Conservation (phyloP, 176 grass and related monocot species). For the Secale cereale region DNA sequence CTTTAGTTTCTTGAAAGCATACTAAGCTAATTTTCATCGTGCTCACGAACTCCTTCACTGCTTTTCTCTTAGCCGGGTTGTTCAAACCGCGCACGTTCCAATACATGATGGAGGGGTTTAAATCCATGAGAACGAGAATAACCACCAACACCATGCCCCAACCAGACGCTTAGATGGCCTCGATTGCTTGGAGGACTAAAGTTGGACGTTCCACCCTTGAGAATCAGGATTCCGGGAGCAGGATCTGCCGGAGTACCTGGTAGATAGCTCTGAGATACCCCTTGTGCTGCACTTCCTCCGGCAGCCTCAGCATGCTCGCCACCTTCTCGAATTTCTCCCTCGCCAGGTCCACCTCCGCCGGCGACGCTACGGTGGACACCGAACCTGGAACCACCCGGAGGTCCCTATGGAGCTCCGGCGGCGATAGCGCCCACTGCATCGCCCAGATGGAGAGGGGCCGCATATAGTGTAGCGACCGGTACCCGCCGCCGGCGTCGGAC, state of each 20-base stretch:
- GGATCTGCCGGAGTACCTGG: conserved; percentile 35
- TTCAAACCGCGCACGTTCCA: too few species aligned
- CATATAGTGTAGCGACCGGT: conserved; percentile 65
- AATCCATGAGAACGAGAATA: too few species aligned
- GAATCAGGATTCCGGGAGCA: conserved; percentile 9
- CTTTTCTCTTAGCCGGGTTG: too few species aligned
- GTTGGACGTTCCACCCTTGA: too few species aligned
- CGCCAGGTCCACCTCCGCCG: conserved; percentile 10
- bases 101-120: too few species aligned
- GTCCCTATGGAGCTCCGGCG: conserved; percentile 31
- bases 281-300: conserved; percentile 43
- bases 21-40: too few species aligned
- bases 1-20: too few species aligned
- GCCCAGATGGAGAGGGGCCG: conserved; percentile 65
- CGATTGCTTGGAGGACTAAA: too few species aligned
- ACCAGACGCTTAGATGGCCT: too few species aligned
- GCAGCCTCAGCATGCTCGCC: conserved; percentile 49
- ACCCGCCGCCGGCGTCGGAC: conserved; percentile 28
- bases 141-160: too few species aligned
- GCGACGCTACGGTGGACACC: neutral
- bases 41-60: too few species aligned
- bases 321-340: conserved; percentile 41
- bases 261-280: conserved; percentile 46
- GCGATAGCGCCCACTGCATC: conserved; percentile 69
- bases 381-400: neutral